Evolutionary conservation across 495 filamentous ascomycete genomes (phyloP).

Genomic region (Astrocystis sublimbata): DNA sequence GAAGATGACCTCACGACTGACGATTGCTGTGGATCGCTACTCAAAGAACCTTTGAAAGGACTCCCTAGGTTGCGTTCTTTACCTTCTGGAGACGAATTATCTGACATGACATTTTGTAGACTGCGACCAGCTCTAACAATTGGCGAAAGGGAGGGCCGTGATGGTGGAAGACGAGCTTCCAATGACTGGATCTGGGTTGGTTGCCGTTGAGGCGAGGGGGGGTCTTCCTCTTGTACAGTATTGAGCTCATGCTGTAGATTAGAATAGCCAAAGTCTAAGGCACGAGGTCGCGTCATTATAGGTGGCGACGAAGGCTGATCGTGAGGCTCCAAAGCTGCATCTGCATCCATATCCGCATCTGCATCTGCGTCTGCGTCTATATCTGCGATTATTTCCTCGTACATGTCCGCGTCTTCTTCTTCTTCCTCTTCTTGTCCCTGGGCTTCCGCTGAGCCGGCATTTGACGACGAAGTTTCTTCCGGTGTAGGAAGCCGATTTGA

Average conservation of each 20-base stretch:
- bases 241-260: conserved; percentile 28
- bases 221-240: conserved; percentile 31
- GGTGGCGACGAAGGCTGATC: conserved; percentile 27
- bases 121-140: conserved; percentile 53
- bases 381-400: too few relatives aligned
- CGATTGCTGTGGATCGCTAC: conserved; percentile 26
- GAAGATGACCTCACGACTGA: conserved; percentile 22
- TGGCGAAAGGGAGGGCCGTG: conserved; percentile 50
- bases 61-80: conserved; percentile 50
- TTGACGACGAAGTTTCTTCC: conserved; percentile 56
- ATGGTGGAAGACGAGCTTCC: conserved; percentile 23
- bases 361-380: too few relatives aligned
- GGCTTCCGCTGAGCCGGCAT: conserved; percentile 29
- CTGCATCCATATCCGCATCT: too few relatives aligned
- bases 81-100: conserved; percentile 49
- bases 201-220: conserved; percentile 34
- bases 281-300: conserved; percentile 27
- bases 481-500: conserved; percentile 53
- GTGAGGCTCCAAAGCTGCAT: conserved; percentile 16
- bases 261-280: conserved; percentile 31
- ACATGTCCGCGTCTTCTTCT: too few relatives aligned
- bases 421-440: too few relatives aligned
- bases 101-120: conserved; percentile 54
- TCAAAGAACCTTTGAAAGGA: conserved; percentile 50
- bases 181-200: conserved; percentile 20